These are phyloP conservation scores for Suhomyces sp. DNA, from an alignment of 805 yeast genomes.

Conservation along the genomic window DNA sequence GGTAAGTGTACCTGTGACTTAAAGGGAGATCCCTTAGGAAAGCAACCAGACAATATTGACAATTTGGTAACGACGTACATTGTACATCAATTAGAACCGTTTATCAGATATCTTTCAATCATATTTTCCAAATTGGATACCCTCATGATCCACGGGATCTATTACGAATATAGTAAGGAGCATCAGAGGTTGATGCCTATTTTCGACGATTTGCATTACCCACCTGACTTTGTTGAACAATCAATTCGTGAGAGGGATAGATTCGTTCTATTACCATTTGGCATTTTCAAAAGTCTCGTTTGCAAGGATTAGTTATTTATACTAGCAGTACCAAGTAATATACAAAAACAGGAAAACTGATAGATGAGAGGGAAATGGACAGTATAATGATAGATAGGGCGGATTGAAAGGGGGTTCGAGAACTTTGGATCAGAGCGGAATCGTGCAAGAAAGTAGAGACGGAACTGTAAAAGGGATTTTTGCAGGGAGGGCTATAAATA, in stretches of 20 bases:
- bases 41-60: conserved; percentile 24
- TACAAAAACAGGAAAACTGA: too few species aligned
- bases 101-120: conserved; percentile 23
- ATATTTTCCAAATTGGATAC: conserved; percentile 26
- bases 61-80: conserved; percentile 34
- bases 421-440: too few species aligned
- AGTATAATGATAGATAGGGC: too few species aligned
- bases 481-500: too few species aligned
- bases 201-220: conserved; percentile 29
- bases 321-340: too few species aligned
- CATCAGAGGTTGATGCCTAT: conserved; percentile 20
- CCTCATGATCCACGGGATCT: conserved; percentile 37
- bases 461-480: too few species aligned
- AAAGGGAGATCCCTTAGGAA: conserved; percentile 25
- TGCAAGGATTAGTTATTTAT: too few species aligned
- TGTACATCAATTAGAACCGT: conserved; percentile 35
- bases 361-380: too few species aligned
- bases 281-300: conserved; percentile 7
- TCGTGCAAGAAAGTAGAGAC: too few species aligned
- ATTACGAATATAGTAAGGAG: conserved; percentile 19
- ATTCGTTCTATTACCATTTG: conserved; percentile 11
- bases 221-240: conserved; percentile 20
- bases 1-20: conserved; percentile 23
- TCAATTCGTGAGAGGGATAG: too few species aligned
- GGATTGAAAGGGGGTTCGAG: too few species aligned